A percentile compares a stretch with the other conserved stretches of the same genome.
Evolutionary conservation across 352 stramenopile genomes (phyloP).

Genomic region (Pythium periplocum): DNA sequence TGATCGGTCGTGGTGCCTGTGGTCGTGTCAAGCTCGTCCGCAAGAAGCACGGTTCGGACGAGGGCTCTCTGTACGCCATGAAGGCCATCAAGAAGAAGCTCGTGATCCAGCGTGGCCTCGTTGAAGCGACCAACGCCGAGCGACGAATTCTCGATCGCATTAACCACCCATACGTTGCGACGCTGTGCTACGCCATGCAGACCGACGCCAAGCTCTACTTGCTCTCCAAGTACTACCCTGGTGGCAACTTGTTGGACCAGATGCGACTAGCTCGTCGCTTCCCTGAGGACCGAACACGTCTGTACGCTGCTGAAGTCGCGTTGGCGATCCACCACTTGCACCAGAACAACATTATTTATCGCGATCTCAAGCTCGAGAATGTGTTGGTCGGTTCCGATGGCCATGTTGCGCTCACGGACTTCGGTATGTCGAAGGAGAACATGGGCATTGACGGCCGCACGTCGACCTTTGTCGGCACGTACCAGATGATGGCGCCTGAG

Average conservation of each 20-base stretch:
- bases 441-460: constrained; percentile 84
- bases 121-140: constrained; percentile 91
- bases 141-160: constrained; percentile 87
- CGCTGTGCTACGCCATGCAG: constrained; percentile 90
- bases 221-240: constrained; percentile 95
- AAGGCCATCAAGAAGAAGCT: constrained; percentile 87
- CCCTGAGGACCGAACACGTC: constrained; percentile 86
- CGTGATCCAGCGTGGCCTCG: constrained; percentile 78
- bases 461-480: constrained; percentile 89
- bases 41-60: constrained; percentile 83
- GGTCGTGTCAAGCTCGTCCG: constrained; percentile 80
- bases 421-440: constrained; percentile 98
- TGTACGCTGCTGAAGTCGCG: constrained; percentile 97
- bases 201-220: constrained; percentile 88
- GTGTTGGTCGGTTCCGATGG: constrained; percentile 94
- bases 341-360: constrained; percentile 94
- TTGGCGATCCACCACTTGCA: constrained; percentile 94
- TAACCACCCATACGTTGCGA: constrained; percentile 97
- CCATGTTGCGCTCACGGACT: constrained; percentile 98
- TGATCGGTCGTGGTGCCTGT: constrained; percentile 93
- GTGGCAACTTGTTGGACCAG: constrained; percentile 93
- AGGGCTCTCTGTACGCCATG: constrained; percentile 82
- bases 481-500: constrained; percentile 91
- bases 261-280: constrained; percentile 90
- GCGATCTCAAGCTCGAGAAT: constrained; percentile 99